Percentiles rank a stretch among this genome's conserved stretches.
These are phyloP conservation scores for Monosporascus ibericus DNA, from an alignment of 2,329 filamentous ascomycete species.

Conservation along the genomic window DNA sequence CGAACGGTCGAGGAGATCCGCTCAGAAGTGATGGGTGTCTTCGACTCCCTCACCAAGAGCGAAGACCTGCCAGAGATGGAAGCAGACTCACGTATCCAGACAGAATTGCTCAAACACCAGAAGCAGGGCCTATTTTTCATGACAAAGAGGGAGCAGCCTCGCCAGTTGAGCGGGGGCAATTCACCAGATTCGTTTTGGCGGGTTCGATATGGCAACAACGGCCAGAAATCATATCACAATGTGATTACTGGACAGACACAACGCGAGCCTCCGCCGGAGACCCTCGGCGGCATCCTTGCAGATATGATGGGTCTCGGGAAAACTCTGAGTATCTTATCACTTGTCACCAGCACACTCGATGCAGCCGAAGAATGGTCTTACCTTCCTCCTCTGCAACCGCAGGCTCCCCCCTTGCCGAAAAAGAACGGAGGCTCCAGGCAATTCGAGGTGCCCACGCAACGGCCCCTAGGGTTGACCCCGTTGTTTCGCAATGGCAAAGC, in stretches of 20 bases:
- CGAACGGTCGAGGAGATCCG: slow-evolving; percentile 82
- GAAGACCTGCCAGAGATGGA: slow-evolving; percentile 73
- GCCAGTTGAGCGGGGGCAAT: slow-evolving; percentile 51
- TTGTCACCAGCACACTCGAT: slow-evolving; percentile 61
- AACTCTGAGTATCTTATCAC: slow-evolving; percentile 76
- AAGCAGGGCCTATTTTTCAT: slow-evolving; percentile 88
- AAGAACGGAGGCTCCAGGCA: slow-evolving; percentile 29
- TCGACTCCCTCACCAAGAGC: slow-evolving; percentile 72
- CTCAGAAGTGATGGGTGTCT: slow-evolving; percentile 77
- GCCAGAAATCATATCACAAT: slow-evolving; percentile 65
- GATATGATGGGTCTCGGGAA: slow-evolving; percentile 91
- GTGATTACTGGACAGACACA: slow-evolving; percentile 73
- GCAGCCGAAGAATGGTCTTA: slow-evolving; percentile 58
- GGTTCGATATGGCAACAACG: slow-evolving; percentile 40
- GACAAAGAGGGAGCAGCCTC: slow-evolving; percentile 66
- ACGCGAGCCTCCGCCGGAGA: slow-evolving; percentile 55
- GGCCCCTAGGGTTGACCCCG: slow-evolving; percentile 41
- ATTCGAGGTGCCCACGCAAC: slow-evolving; percentile 35
- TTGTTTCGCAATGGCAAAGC: slow-evolving; percentile 65
- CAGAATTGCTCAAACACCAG: slow-evolving; percentile 73
- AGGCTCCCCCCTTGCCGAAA: slow-evolving; percentile 30
- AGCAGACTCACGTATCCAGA: slow-evolving; percentile 54
- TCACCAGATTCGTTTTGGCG: slow-evolving; percentile 75
- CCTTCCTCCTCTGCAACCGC: slow-evolving; percentile 44
- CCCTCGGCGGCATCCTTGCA: slow-evolving; percentile 67